phyloP scores from a whole-genome alignment of 306 rosid genomes.

The Cucumis sativus region Cucumber_9930_V3 NC_026657.2:36865001-36865500 shows the following conservation, averaged over 20 bases:
- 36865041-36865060: slow-evolving; percentile 70
- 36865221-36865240: slow-evolving; percentile 61
- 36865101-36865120: slow-evolving; percentile 62
- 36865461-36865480: not conserved
- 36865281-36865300: slow-evolving; percentile 29
- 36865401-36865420: not conserved
- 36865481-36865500: not conserved
- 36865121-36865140: slow-evolving; percentile 70
- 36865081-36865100: slow-evolving; percentile 81
- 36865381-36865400: not conserved
- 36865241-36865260: slow-evolving; percentile 47
- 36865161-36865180: slow-evolving; percentile 63
- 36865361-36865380: not conserved
- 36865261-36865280: slow-evolving; percentile 24
- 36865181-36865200: slow-evolving; percentile 47
- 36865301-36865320: slow-evolving; percentile 36
- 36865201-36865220: slow-evolving; percentile 63
- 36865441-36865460: not conserved
- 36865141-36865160: slow-evolving; percentile 87
- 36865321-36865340: not conserved
- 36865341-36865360: not conserved
- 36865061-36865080: slow-evolving; percentile 74
- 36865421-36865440: not conserved
- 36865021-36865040: not conserved
- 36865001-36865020: not conserved